Evolutionary conservation across 1,284 basidiomycete species (phyloP), one percentile per base, ranked within the genome.

Genomic region (Pisolithus thermaeus): DNA sequence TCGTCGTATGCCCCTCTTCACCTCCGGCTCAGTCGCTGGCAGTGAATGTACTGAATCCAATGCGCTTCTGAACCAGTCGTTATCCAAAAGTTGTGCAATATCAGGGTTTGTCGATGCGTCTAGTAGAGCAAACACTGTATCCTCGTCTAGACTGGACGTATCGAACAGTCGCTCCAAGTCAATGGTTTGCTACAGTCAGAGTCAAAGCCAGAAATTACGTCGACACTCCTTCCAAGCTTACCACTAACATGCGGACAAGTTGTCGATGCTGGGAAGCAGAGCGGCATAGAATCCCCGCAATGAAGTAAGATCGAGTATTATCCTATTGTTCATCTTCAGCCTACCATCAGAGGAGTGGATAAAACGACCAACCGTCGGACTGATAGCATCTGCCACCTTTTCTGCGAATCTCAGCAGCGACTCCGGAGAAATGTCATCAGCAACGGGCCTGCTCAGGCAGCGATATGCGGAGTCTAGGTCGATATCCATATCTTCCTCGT

Each of bases 101-200:
- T 83, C 81, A 0, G 76, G 70, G 58, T 86, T 87, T 14, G 82
- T 68, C 7, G 77, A 72, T 1, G 87, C 86, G 56, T 84, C 77
- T 14, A 80, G 65, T 16, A 89, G 70, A 49, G 74, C 76, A 16
- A 74, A 62, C 22, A 85, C 63, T 0, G 78, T 83, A 20, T 70
- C 70, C 46, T 83, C 76, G 52, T 56, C 58, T 37, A 88, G 56
- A 9, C 65, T 73, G 22, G 71, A 63, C 12, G 70, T 58, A 50
- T 83, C 80, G 53, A 87, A 84, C 6, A 87, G 71, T 18, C 65
- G 59, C 27, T 66, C 60, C 2, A 83, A 54, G 44, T 87, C 79
- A 11, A 87, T 61, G 20, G 73, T 70, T 65, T 78, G 74, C 85
- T 87, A 56, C 6, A 47, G 50, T 14, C 11, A 44, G 20, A 20